These are phyloP conservation scores for Tricholoma saponaceum DNA, from an alignment of 768 basidiomycete genomes.

Conservation along the genomic window DNA sequence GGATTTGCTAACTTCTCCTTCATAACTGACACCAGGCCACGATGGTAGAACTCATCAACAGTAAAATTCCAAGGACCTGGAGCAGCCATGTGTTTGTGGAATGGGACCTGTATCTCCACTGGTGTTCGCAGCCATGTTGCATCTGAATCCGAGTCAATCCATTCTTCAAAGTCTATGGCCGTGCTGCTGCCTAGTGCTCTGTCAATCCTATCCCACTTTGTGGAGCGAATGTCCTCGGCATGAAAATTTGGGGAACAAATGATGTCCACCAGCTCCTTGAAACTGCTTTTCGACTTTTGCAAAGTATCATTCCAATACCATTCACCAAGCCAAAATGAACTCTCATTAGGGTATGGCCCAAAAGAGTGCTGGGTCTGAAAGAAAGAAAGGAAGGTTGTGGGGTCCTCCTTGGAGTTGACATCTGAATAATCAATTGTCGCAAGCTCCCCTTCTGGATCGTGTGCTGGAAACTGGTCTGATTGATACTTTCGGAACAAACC, in stretches of 20 bases:
- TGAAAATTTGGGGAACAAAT: not conserved
- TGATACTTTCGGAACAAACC: no score
- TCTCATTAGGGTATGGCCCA: constrained; percentile 2
- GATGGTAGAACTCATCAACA: constrained; percentile 14
- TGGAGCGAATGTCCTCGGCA: not conserved
- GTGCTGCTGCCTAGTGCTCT: not conserved
- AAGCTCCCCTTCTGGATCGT: no score
- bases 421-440: no score
- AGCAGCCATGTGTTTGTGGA: constrained; percentile 13
- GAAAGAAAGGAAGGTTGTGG: no score
- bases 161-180: not conserved
- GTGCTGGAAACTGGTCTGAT: no score
- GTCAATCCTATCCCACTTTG: not conserved
- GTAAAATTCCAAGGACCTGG: not conserved
- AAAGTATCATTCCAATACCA: constrained; percentile 3
- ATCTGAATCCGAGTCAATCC: not conserved
- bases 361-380: no score
- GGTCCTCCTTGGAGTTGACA: no score
- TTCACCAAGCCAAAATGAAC: constrained; percentile 4
- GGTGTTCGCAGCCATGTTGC: not conserved
- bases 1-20: not conserved
- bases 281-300: constrained; percentile 1
- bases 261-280: not conserved
- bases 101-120: not conserved
- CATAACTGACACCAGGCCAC: constrained; percentile 8